Conservation (phyloP, 2,329 filamentous ascomycete genomes). For the Fusarium begoniae region DNA sequence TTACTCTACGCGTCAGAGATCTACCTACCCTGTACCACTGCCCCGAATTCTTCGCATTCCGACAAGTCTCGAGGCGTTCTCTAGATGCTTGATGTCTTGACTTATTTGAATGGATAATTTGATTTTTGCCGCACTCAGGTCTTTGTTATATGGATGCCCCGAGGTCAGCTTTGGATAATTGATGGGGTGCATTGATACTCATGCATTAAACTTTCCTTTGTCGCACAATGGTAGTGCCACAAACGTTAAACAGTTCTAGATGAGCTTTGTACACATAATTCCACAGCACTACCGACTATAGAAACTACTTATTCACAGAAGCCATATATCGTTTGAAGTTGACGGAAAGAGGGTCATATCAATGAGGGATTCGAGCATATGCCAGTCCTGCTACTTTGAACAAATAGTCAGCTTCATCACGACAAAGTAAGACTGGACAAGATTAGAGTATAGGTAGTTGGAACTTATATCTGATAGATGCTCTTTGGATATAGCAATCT, state of each 20-base stretch:
- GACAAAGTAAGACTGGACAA: neutral
- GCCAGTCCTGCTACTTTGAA: neutral
- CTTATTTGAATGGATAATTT: neutral
- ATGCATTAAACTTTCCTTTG: neutral
- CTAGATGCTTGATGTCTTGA: no score
- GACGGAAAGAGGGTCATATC: neutral
- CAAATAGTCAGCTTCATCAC: neutral
- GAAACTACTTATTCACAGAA: neutral
- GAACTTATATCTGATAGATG: neutral
- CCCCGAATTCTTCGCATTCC: neutral
- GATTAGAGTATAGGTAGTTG: neutral
- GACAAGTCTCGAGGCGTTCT: neutral
- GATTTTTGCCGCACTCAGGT: neutral
- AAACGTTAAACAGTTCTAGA: neutral
- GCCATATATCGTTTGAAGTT: neutral
- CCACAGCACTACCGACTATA: neutral
- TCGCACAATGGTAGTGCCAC: neutral
- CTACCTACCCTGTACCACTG: neutral
- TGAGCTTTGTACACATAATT: neutral
- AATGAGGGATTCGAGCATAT: neutral
- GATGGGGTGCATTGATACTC: no score
- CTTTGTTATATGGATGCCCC: neutral
- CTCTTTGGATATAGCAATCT: no score
- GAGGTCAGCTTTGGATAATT: neutral
- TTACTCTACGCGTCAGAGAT: neutral